A percentile compares a stretch with the other conserved stretches of the same genome.
Evolutionary conservation across 345 rosid species (phyloP).

Genomic region (Boechera divaricarpa): DNA sequence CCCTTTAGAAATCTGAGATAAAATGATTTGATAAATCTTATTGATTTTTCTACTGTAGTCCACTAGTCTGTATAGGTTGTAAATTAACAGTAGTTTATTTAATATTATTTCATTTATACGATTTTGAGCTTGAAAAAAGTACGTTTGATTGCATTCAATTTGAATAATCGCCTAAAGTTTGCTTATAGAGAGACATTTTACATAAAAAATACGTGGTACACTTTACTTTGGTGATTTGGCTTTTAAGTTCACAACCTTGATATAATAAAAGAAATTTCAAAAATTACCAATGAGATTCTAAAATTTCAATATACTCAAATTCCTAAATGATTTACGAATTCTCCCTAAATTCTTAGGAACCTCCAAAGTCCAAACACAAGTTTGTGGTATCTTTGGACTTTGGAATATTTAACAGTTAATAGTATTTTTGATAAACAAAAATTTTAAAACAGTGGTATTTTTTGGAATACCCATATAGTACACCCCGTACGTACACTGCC

Average conservation of each 20-base stretch:
- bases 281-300: not conserved
- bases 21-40: conserved; percentile 1
- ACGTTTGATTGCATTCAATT: not conserved
- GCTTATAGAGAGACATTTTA: not conserved
- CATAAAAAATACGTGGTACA: not conserved
- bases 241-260: conserved; percentile 5
- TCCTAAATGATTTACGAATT: not conserved
- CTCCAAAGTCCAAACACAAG: not conserved
- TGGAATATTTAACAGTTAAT: too few relatives aligned
- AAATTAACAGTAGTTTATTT: not conserved
- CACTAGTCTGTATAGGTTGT: not conserved
- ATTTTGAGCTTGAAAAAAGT: not conserved
- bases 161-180: not conserved
- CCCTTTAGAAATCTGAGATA: not conserved
- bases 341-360: not conserved
- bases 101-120: not conserved
- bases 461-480: not conserved
- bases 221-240: not conserved
- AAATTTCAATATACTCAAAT: not conserved
- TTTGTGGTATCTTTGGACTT: not conserved
- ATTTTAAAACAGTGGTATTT: not conserved
- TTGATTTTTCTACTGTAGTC: not conserved
- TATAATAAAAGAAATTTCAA: not conserved
- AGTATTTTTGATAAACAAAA: too few relatives aligned
- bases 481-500: not conserved